Evolutionary conservation across 148 eudicot species (phyloP), one percentile per base, ranked within the genome.

Genomic region (Euryodendron excelsum): DNA sequence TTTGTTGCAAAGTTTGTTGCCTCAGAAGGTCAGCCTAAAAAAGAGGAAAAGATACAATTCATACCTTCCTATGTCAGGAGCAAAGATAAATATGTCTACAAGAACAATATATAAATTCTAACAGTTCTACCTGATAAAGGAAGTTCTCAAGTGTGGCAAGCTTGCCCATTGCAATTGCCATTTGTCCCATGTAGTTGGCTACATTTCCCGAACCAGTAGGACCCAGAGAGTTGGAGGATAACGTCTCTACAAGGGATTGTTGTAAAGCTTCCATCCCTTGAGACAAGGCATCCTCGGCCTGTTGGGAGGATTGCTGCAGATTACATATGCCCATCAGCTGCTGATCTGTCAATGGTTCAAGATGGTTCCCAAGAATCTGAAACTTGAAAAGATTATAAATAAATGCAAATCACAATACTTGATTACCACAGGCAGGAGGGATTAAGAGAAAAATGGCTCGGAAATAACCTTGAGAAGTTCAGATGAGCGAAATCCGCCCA

Each of bases 231-330:
- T 77, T 87, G 20, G 98, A 90, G 9, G 99, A 92, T 20, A 96
- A 90, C 2, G 98, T 89, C 62, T 96, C 99, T 0, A 91, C 89
- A 30, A 96, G 92, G 18, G 97, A 91, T 55, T 90, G 99, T 80
- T 96, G 99, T 82, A 93, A 75, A 50, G 98, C 98, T 87, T 96
- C 99, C 96, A 96, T 91, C 67, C 99, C 99, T 81, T 96, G 99
- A 7, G 99, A 93, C 72, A 96, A 84, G 23, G 99, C 99, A 72
- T 96, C 99, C 82, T 96, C 99, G 0, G 98, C 99, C 79, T 96
- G 94, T 73, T 96, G 99, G 34, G 95, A 92, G 18, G 98, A 93
- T 60, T 93, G 98, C 83, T 90, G 94, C 63, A 96, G 80, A 74
- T 87, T 96, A 80, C 97, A 93, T 75, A 93, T 79, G 25, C 97